Evolutionary conservation across 768 basidiomycete species (phyloP), one percentile per base, ranked within the genome.

Genomic region (Albatrellus ellisii): DNA sequence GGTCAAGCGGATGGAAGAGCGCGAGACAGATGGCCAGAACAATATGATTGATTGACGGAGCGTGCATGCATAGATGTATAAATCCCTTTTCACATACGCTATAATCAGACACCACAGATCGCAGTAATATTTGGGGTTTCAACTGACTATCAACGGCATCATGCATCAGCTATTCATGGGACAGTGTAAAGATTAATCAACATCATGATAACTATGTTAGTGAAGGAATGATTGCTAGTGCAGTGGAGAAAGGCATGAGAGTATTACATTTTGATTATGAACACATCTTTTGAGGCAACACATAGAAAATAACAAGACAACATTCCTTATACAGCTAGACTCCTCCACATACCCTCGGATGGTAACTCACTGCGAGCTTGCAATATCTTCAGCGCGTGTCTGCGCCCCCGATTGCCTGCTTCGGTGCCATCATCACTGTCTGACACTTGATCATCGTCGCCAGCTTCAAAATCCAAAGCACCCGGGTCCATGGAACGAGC

Each of bases 291-390:
- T n/a, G n/a, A n/a, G n/a, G n/a, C n/a, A n/a, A n/a, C n/a, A n/a
- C n/a, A n/a, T n/a, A n/a, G n/a, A n/a, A n/a, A n/a, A n/a, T n/a
- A n/a, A n/a, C n/a, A n/a, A n/a, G n/a, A n/a, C n/a, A n/a, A n/a
- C n/a, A n/a, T n/a, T 22, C 35, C 20, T 54, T 46, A 69, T 28
- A 39, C 46, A 17, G 77, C 82, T 52, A 87, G 62, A 63, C 84
- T 87, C 52, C 81, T 69, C 82, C 82, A 87, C 82, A 86, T 85
- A 27, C 82, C 78, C 44, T 69, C 70, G 45, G 69, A 70, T 2
- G 84, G 84, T 20, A 86, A 48, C 57, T 73, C 69, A 49, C 72
- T 79, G 37, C 81, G 69, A 17, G 73, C 73, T 54, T 85, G 69
- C 39, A 87, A 61, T 38, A 88, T 88, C 60, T 67, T 75, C 47